Evolutionary conservation across 2,329 filamentous ascomycete species (phyloP), one percentile per base, ranked within the genome.

Genomic region (Dactylonectria estremocensis): DNA sequence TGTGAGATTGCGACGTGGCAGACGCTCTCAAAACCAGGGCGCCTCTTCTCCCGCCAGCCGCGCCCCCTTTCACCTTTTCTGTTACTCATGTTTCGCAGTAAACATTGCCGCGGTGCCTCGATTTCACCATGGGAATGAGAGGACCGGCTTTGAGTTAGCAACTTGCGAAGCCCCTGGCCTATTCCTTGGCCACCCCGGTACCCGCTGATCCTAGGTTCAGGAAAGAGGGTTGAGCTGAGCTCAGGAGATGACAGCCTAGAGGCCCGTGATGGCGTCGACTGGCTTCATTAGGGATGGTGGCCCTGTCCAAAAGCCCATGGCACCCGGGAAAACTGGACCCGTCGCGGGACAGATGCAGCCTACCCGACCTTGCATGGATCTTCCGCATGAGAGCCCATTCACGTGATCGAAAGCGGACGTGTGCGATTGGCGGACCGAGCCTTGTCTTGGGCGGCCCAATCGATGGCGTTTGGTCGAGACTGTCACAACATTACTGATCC

Each of bases 361-460:
- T 77, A 74, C 71, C 77, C 73, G 72, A 63, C 67, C 67, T 74
- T 74, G 72, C 76, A 77, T 74, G 78, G 74, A 71, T 77, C 61
- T 72, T 72, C 76, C 78, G 79, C 79, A 82, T 82, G 73, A 76
- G 72, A 28, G 48, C 31, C 31, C 28, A 33, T 68, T 81, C 80
- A 82, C 78, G 80, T 82, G 80, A 82, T 20, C 55, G 16, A 37
- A 22, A 28, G 57, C 72, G 61, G 70, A 80, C 78, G 80, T 76
- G 78, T 77, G 78, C 78, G 78, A 80, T 81, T 79, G 77, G 79
- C 79, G 80, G 80, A 79, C 74, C 79, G 80, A 73, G 72, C 79
- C 77, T 77, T 79, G 71, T 71, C 69, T 76, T 70, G 66, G 65
- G 68, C 50, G 69, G 52, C 60, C 75, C 74, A 78, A 74, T 76